A percentile compares a stretch with the other conserved stretches of the same genome.
phyloP scores from a whole-genome alignment of 225 moss, liverwort and hornwort genomes.

The Takakia lepidozioides region DNA sequence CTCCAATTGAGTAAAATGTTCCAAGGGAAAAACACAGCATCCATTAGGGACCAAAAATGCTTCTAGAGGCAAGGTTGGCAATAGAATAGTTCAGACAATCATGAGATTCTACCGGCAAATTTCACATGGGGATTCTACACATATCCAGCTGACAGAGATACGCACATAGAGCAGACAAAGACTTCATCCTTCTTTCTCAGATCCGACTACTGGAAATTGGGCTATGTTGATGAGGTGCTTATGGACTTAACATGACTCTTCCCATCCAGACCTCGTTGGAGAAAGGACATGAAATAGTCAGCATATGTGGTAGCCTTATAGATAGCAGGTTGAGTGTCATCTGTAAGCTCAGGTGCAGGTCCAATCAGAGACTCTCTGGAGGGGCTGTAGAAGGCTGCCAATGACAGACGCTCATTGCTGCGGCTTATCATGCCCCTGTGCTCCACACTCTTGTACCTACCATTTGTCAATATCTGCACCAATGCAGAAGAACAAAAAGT shows the following conservation, averaged over 20 bases:
- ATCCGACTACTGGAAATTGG: no score
- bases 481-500: neutral
- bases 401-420: slow-evolving; percentile 3
- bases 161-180: no score
- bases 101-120: no score
- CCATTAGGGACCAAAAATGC: no score
- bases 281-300: slow-evolving; percentile 3
- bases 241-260: slow-evolving; percentile 6
- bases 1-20: no score
- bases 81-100: no score
- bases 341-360: neutral
- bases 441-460: slow-evolving; percentile 11
- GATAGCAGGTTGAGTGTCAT: slow-evolving; percentile 6
- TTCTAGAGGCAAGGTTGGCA: no score
- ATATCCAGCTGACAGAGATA: no score
- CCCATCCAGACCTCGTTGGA: slow-evolving; percentile 2
- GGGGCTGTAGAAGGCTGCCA: slow-evolving; percentile 10
- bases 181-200: no score
- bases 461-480: slow-evolving; percentile 9
- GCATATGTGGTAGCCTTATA: slow-evolving; percentile 1
- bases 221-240: no score
- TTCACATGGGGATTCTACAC: no score
- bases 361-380: slow-evolving; percentile 1
- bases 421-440: slow-evolving; percentile 4
- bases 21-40: no score